A percentile compares a stretch with the other conserved stretches of the same genome.
phyloP scores from a whole-genome alignment of 495 filamentous ascomycete species.

The Cercophora scortea region DNA sequence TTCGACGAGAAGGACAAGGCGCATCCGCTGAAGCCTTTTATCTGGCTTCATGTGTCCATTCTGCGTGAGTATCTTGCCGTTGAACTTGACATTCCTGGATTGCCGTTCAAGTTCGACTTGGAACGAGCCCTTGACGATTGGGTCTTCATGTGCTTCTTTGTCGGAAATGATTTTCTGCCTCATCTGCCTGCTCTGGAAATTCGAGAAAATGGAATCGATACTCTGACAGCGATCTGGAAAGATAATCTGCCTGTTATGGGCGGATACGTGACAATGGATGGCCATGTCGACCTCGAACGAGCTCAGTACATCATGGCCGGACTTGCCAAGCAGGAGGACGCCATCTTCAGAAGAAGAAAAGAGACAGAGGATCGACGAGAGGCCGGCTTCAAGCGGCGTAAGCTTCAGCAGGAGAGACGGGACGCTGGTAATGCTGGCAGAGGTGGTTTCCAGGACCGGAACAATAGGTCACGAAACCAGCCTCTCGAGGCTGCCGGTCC shows the following conservation, averaged over 20 bases:
- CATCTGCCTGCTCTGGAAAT: slow-evolving; percentile 96
- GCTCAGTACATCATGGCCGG: slow-evolving; percentile 85
- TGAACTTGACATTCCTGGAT: slow-evolving; percentile 71
- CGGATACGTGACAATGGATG: slow-evolving; percentile 92
- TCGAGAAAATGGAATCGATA: slow-evolving; percentile 94
- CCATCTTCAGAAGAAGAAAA: slow-evolving; percentile 72
- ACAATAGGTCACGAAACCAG: slow-evolving; percentile 8
- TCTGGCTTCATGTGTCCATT: slow-evolving; percentile 93
- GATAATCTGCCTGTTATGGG: slow-evolving; percentile 88
- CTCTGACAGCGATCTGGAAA: slow-evolving; percentile 88
- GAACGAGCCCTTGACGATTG: slow-evolving; percentile 98
- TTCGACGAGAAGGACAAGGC: slow-evolving; percentile 75
- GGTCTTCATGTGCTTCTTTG: slow-evolving; percentile 99
- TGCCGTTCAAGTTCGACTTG: slow-evolving; percentile 75
- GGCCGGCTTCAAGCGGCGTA: slow-evolving; percentile 69
- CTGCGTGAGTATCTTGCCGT: slow-evolving; percentile 88
- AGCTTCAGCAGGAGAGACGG: slow-evolving; percentile 51
- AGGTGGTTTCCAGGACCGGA: slow-evolving; percentile 26
- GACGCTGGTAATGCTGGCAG: slow-evolving; percentile 25
- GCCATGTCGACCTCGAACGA: slow-evolving; percentile 75
- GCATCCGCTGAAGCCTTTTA: slow-evolving; percentile 74
- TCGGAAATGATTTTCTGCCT: slow-evolving; percentile 97
- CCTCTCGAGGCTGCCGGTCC: slow-evolving; percentile 13
- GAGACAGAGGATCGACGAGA: slow-evolving; percentile 75
- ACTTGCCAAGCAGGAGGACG: slow-evolving; percentile 89